Conservation (phyloP, 176 grass and related monocot genomes). For the Ensete ventricosum region DNA sequence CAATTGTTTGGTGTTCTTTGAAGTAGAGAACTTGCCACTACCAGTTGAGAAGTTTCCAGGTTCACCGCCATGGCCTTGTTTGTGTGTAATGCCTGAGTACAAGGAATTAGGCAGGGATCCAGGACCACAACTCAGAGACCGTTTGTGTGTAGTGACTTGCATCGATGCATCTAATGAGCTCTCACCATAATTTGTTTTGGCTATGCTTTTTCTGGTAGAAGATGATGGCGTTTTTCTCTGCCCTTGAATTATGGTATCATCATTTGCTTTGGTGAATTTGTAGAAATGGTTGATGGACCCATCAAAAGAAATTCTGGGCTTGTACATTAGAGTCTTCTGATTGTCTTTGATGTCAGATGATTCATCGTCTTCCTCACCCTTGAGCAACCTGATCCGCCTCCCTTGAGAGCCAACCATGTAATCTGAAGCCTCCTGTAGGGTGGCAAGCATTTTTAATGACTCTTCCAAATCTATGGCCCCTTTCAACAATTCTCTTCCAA, state of each 20-base stretch:
- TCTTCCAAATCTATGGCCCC: slow-evolving; percentile 79
- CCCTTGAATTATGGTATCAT: not conserved
- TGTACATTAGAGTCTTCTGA: slow-evolving; percentile 15
- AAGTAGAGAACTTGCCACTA: not conserved
- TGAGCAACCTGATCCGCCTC: slow-evolving; percentile 51
- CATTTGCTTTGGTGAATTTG: slow-evolving; percentile 7
- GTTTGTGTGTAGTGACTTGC: slow-evolving; percentile 38
- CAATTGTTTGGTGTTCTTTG: slow-evolving; percentile 16
- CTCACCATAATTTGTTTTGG: slow-evolving; percentile 15
- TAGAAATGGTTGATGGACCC: slow-evolving; percentile 15
- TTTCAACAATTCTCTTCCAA: slow-evolving; percentile 40
- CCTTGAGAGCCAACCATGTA: slow-evolving; percentile 47
- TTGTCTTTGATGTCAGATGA: slow-evolving; percentile 8
- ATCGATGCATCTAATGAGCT: slow-evolving; percentile 22
- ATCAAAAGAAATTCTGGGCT: slow-evolving; percentile 8
- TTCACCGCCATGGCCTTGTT: not conserved
- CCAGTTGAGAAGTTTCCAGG: not conserved
- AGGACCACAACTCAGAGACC: slow-evolving; percentile 22
- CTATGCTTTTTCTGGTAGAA: not conserved
- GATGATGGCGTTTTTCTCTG: not conserved
- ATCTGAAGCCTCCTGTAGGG: slow-evolving; percentile 66
- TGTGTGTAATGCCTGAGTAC: slow-evolving; percentile 5
- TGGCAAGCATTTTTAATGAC: slow-evolving; percentile 76
- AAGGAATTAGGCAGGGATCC: slow-evolving; percentile 14
- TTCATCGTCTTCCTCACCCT: slow-evolving; percentile 50